These are phyloP conservation scores for Puccinia triticina DNA, from an alignment of 1,284 basidiomycete genomes.

Conservation along the genomic window DNA sequence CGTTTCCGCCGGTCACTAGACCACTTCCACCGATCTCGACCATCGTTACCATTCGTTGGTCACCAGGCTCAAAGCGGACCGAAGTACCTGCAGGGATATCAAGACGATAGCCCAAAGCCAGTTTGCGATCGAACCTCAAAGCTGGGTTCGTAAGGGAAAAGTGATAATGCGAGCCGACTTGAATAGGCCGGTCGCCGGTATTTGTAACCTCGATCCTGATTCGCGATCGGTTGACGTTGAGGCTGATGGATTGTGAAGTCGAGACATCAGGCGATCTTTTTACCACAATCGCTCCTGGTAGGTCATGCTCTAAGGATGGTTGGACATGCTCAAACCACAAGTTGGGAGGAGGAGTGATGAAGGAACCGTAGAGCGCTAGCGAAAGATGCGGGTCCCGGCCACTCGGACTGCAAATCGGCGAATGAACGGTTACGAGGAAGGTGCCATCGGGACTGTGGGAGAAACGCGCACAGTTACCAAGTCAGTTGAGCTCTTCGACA, in stretches of 20 bases:
- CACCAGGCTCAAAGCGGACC: slow-evolving; percentile 94
- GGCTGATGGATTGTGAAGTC: slow-evolving; percentile 65
- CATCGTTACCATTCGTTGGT: slow-evolving; percentile 79
- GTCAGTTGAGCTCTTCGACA: slow-evolving; percentile 23
- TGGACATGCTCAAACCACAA: slow-evolving; percentile 60
- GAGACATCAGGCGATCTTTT: slow-evolving; percentile 39
- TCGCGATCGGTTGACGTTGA: slow-evolving; percentile 75
- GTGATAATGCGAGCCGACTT: slow-evolving; percentile 87
- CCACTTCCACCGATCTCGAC: slow-evolving; percentile 76
- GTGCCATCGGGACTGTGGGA: slow-evolving; percentile 64
- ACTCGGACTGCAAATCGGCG: slow-evolving; percentile 82
- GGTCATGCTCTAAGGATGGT: slow-evolving; percentile 58
- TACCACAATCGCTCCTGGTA: slow-evolving; percentile 68
- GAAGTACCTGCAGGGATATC: slow-evolving; percentile 94
- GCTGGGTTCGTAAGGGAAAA: slow-evolving; percentile 86
- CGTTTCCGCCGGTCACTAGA: slow-evolving; percentile 79
- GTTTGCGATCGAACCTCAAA: slow-evolving; percentile 78
- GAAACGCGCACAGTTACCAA: slow-evolving; percentile 57
- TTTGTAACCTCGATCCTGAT: slow-evolving; percentile 81
- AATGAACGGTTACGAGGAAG: slow-evolving; percentile 81
- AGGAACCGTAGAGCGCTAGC: slow-evolving; percentile 87
- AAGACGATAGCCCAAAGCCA: slow-evolving; percentile 80
- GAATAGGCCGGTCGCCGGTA: slow-evolving; percentile 89
- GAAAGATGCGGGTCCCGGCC: slow-evolving; percentile 74
- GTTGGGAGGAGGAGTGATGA: slow-evolving; percentile 76